A percentile compares a stretch with the other conserved stretches of the same genome.
Conservation (phyloP, 371 early-diverging fungal species). For the Blakeslea trispora region DNA sequence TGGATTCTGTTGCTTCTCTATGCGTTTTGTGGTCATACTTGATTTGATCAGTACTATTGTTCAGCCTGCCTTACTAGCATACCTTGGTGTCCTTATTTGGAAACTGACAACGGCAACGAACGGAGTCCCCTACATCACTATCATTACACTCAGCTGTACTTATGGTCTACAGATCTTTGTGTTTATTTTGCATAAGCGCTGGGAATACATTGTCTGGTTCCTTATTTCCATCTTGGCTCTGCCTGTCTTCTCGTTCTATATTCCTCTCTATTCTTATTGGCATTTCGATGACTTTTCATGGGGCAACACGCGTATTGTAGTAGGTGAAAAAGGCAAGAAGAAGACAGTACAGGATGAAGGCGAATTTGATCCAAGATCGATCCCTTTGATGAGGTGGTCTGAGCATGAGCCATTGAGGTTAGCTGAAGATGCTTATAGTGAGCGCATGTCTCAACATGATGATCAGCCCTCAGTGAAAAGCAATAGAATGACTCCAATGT, state of each 20-base stretch:
- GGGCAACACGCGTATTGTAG: constrained; percentile 89
- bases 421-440: background rate
- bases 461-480: background rate
- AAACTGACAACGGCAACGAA: constrained; percentile 26
- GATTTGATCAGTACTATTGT: constrained; percentile 93
- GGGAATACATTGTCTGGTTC: constrained; percentile 93
- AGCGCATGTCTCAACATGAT: background rate
- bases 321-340: constrained; percentile 73
- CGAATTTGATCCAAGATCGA: constrained; percentile 37
- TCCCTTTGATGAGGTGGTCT: constrained; percentile 73
- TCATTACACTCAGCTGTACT: constrained; percentile 64
- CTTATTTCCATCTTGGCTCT: constrained; percentile 80
- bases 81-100: constrained; percentile 56
- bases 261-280: constrained; percentile 86
- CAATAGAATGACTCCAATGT: too few relatives aligned
- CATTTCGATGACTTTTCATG: constrained; percentile 95
- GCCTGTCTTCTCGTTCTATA: constrained; percentile 74
- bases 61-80: constrained; percentile 91
- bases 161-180: constrained; percentile 80
- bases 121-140: constrained; percentile 47
- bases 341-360: constrained; percentile 38
- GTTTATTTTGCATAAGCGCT: constrained; percentile 75
- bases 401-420: constrained; percentile 63
- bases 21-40: constrained; percentile 95
- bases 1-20: constrained; percentile 98